Base-by-base conservation (phyloP, 176 grass and related monocot species). In the Saccharum officinarum region DNA sequence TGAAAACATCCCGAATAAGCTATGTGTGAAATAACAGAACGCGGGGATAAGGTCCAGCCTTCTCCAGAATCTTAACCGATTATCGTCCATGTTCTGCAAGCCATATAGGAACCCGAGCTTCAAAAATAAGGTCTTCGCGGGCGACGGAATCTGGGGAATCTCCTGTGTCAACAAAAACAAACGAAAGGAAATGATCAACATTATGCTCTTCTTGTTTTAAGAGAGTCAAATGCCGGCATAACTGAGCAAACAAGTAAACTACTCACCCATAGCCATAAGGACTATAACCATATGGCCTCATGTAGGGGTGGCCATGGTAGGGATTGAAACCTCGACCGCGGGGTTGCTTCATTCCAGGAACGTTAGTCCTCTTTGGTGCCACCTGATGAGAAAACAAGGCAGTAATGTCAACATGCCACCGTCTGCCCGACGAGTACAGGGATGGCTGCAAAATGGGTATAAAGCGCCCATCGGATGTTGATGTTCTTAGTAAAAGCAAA, bases 251-350 rank as follows among this genome's bases (percentile, higher is more conserved):
- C n/a, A 77, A 57, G 23, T 23, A 15, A 38, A 36, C 3, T 81
- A 88, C 86, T 46, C 82, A 92, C 93, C 93, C 90, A 82, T 92
- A 95, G 14, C 93, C 90, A 18, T 92, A 92, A 84, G 90, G 90
- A 73, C 84, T 85, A 20, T 79, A 92, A 70, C 84, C 84, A 67
- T 90, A 95, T 30, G 93, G 77, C 86, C 93, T 86, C 82, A 91
- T 92, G 45, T 86, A 90, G 25, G 87, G 93, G 44, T 95, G 88
- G 4, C 76, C 86, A 82, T 84, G 75, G 67, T 88, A 92, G 62
- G 89, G 92, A 73, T 87, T 94, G 84, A 64, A 94, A 39, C 89
- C 86, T 52, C 93, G 68, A 8, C 87, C 85, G 10, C 87, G 93
- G 67, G 80, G 86, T 63, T 90, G 93, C 88, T 95, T 95, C 93